Conservation (phyloP, 2,329 filamentous ascomycete genomes). For the Ceratocystis ficicola region DNA sequence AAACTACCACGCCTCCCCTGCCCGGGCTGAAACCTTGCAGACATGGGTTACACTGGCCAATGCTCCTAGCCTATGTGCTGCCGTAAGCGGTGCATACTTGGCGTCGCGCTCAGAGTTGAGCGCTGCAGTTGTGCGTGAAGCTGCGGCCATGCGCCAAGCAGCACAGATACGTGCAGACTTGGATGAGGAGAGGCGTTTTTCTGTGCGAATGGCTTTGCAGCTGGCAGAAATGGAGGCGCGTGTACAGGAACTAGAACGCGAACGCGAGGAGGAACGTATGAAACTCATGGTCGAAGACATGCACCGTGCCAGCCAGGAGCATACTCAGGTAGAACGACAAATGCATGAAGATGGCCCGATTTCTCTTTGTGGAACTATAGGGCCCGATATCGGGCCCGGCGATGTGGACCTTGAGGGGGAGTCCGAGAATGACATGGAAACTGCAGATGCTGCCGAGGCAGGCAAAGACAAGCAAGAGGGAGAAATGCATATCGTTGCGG, state of each 20-base stretch:
- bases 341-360: conserved; percentile 11
- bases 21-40: conserved; percentile 10
- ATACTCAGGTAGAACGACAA: background rate
- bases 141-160: background rate
- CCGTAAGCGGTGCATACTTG: conserved; percentile 5
- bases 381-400: background rate
- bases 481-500: background rate
- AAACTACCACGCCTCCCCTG: conserved; percentile 11
- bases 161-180: background rate
- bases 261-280: conserved; percentile 9
- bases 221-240: background rate
- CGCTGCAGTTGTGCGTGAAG: background rate
- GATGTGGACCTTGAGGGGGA: conserved; percentile 13
- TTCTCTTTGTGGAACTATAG: background rate
- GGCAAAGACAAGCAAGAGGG: background rate
- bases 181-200: background rate
- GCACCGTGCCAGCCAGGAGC: conserved; percentile 12
- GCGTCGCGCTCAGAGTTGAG: background rate
- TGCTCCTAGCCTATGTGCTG: conserved; percentile 15
- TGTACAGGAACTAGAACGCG: conserved; percentile 6
- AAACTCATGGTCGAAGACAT: conserved; percentile 12
- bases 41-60: conserved; percentile 19
- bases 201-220: background rate
- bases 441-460: background rate
- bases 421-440: background rate